phyloP scores from a whole-genome alignment of 2,329 filamentous ascomycete species.

The Grosmannia serpens region DNA sequence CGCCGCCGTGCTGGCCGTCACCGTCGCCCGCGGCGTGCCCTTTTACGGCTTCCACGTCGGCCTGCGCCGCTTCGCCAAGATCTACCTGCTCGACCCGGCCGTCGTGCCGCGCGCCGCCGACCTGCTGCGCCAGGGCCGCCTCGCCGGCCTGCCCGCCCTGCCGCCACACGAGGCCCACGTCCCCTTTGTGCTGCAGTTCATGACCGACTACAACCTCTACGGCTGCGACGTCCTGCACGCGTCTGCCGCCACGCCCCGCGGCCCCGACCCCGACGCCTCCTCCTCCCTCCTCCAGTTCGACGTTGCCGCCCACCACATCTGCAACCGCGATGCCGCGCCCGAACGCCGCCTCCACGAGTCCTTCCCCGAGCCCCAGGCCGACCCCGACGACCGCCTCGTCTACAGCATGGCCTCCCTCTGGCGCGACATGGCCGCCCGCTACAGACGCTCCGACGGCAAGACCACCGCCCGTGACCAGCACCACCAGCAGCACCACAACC shows the following conservation, averaged over 20 bases:
- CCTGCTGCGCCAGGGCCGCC: constrained; percentile 66
- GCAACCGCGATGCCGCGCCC: constrained; percentile 66
- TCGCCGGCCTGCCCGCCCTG: constrained; percentile 65
- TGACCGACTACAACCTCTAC: constrained; percentile 96
- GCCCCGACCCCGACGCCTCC: constrained; percentile 51
- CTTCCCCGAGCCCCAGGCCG: constrained; percentile 64
- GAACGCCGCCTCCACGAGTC: constrained; percentile 76
- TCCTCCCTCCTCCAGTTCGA: constrained; percentile 62
- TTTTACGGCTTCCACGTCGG: constrained; percentile 96
- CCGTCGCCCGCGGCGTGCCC: constrained; percentile 80
- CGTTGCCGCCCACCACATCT: constrained; percentile 75
- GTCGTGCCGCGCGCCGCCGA: constrained; percentile 83
- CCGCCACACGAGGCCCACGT: constrained; percentile 93
- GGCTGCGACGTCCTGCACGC: constrained; percentile 75
- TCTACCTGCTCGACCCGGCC: constrained; percentile 82
- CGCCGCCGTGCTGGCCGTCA: constrained; percentile 69
- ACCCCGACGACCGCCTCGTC: constrained; percentile 67
- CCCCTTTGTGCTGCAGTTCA: constrained; percentile 89
- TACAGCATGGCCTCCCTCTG: constrained; percentile 88
- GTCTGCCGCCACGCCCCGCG: constrained; percentile 54
- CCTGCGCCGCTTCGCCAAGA: constrained; percentile 82
- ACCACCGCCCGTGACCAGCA: too few species aligned
- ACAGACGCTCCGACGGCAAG: constrained; percentile 61
- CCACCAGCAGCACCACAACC: too few species aligned
- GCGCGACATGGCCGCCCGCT: constrained; percentile 23